Evolutionary conservation across 2,329 filamentous ascomycete species (phyloP).

Genomic region (Aureobasidium sp.): DNA sequence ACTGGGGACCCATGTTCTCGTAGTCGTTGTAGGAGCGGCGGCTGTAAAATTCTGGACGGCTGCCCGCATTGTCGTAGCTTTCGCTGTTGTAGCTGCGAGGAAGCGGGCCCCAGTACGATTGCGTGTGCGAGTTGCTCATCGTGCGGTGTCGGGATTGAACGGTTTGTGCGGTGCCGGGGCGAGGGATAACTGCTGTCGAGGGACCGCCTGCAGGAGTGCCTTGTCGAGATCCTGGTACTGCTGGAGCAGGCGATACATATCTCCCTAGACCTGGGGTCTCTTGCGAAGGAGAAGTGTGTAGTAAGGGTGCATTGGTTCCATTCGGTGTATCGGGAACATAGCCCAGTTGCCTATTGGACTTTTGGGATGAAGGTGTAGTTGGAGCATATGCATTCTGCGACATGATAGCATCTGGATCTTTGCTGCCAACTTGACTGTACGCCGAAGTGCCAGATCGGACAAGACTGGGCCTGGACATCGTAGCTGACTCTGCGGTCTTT

Average conservation of each 20-base stretch:
- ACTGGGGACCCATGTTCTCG: background rate
- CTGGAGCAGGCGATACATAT: background rate
- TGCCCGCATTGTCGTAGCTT: background rate
- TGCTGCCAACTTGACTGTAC: background rate
- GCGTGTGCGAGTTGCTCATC: background rate
- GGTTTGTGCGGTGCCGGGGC: background rate
- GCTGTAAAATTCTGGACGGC: background rate
- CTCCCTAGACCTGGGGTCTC: background rate
- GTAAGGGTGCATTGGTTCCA: background rate
- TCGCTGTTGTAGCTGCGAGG: background rate
- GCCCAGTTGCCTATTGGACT: background rate
- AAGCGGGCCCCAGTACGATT: background rate
- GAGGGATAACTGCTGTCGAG: background rate
- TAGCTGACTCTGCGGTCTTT: background rate
- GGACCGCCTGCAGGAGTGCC: background rate
- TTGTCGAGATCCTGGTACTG: background rate
- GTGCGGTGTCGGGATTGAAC: background rate
- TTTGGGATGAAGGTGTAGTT: background rate
- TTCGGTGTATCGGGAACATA: background rate
- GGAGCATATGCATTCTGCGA: background rate
- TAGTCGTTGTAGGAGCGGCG: slow-evolving; percentile 4
- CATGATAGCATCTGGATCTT: background rate
- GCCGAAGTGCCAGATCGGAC: background rate
- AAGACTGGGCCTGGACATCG: slow-evolving; percentile 4
- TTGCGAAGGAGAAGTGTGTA: background rate